Evolutionary conservation across 2,329 filamentous ascomycete genomes (phyloP), one percentile per base, ranked within the genome.

Genomic region (Aaosphaeria pasadenensis): DNA sequence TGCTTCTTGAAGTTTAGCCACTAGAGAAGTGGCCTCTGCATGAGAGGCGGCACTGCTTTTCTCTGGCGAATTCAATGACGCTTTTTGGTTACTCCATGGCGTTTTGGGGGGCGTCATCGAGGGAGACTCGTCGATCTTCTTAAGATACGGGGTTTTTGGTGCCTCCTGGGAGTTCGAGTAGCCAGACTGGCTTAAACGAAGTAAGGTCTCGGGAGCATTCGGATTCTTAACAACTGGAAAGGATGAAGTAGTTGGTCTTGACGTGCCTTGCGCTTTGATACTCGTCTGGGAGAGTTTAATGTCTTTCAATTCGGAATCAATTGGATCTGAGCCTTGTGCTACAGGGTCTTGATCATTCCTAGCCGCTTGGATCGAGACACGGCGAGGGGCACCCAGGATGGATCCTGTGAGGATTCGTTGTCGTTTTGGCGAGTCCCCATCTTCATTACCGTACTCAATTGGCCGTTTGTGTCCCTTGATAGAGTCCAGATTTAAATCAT

Each of bases 191-290:
- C 86, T 90, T 30, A 89, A 73, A 40, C 85, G 82, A 41, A 83
- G 57, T 30, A 78, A 74, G 0, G 86, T 88, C 49, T 76, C 77
- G 5, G 82, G 79, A 57, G 89, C 83, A 56, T 84, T 79, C 1
- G 85, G 80, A 56, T 92, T 83, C 69, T 95, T 95, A 24, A 92
- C 88, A 9, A 91, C 81, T 1, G 86, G 80, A 59, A 90, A 95
- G 30, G 77, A 78, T 29, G 90, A 73, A 24, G 74, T 77, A 4
- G 52, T 76, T 60, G 54, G 71, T 66, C 55, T 71, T 53, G 66
- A 57, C 24, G 48, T 45, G 5, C 63, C 63, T 43, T 64, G 69
- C 13, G 69, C 63, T 57, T 69, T 75, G 59, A 59, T 62, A 46
- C 64, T 68, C 31, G 62, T 58, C 53, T 78, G 75, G 4, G 72